A percentile compares a stretch with the other conserved stretches of the same genome.
phyloP scores from a whole-genome alignment of 2,329 filamentous ascomycete species.

The Paraphoma chrysanthemicola region DNA sequence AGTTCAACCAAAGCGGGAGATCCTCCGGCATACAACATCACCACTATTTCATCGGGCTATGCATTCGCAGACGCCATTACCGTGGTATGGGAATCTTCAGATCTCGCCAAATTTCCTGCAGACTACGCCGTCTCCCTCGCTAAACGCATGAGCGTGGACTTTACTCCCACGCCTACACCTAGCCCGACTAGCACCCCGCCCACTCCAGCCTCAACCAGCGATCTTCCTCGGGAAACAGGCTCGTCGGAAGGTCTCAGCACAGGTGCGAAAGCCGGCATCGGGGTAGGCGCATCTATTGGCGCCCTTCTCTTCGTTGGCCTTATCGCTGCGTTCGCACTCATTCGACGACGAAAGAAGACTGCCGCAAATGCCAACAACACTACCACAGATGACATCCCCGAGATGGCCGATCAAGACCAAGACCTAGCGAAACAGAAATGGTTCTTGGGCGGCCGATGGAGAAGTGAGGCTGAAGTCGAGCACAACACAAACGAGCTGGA shows the following conservation, averaged over 20 bases:
- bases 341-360: not conserved
- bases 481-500: not conserved
- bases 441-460: not conserved
- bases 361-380: not conserved
- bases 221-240: not conserved
- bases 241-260: not conserved
- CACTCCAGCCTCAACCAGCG: not conserved
- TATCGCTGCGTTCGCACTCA: not conserved
- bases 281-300: not conserved
- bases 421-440: not conserved
- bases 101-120: not conserved
- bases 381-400: not conserved
- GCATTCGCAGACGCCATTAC: not conserved
- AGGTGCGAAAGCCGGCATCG: not conserved
- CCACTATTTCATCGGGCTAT: too few relatives aligned
- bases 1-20: too few relatives aligned
- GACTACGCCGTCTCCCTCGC: not conserved
- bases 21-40: too few relatives aligned
- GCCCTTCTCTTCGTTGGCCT: not conserved
- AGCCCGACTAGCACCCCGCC: not conserved
- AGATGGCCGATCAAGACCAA: not conserved
- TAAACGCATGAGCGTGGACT: not conserved
- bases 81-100: not conserved
- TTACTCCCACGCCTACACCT: not conserved
- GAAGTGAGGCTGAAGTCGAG: not conserved